phyloP scores from a whole-genome alignment of 257 asterid species.

The Lycium barbarum region DNA sequence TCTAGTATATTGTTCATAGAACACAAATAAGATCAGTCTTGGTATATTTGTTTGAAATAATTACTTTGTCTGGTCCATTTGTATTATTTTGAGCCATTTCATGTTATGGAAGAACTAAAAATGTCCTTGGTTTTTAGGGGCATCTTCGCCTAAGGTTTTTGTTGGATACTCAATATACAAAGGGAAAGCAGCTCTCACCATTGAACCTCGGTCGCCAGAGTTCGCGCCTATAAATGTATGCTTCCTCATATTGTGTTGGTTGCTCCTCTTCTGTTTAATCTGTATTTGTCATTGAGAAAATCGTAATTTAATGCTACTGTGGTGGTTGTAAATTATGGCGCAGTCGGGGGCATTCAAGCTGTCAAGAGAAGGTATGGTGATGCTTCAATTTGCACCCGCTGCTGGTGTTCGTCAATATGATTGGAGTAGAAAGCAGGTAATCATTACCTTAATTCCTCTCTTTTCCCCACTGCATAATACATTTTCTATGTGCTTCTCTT shows the following conservation, averaged over 20 bases:
- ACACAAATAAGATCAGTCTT: background rate
- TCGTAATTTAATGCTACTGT: conserved; percentile 29
- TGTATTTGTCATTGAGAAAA: background rate
- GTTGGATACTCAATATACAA: conserved; percentile 88
- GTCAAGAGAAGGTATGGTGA: conserved; percentile 78
- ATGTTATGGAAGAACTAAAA: background rate
- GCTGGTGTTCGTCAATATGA: conserved; percentile 92
- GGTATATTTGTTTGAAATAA: background rate
- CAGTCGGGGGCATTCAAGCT: conserved; percentile 95
- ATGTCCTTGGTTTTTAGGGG: conserved; percentile 47
- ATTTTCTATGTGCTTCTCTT: background rate
- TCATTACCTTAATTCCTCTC: background rate
- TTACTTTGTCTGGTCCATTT: background rate
- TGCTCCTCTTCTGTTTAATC: background rate
- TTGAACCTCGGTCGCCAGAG: conserved; percentile 89
- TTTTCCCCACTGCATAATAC: background rate
- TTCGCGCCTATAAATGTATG: conserved; percentile 80
- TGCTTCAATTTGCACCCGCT: conserved; percentile 96
- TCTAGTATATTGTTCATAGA: background rate
- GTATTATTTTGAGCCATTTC: conserved; percentile 7
- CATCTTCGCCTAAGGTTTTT: conserved; percentile 66
- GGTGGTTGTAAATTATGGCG: conserved; percentile 34
- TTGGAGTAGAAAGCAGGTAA: conserved; percentile 94
- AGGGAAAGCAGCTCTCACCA: conserved; percentile 93
- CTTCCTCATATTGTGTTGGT: conserved; percentile 29